These are phyloP conservation scores for Euphorbia tirucalli DNA, from an alignment of 345 rosid species.

Conservation along the genomic window DNA sequence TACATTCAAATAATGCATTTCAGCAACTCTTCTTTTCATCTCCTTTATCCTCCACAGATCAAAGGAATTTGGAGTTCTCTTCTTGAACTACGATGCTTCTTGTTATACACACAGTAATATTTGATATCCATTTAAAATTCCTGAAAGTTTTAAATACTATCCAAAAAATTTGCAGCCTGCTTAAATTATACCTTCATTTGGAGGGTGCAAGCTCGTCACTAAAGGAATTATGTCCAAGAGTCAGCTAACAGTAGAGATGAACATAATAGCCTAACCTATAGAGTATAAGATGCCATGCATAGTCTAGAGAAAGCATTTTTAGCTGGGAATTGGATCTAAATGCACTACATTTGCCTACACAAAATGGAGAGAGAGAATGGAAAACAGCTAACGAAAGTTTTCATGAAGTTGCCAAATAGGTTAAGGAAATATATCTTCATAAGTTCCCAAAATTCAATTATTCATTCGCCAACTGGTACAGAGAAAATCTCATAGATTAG, in stretches of 20 bases:
- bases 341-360: neutral
- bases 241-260: no score
- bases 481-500: neutral
- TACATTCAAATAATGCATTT: neutral
- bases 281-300: neutral
- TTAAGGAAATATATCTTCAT: neutral
- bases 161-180: neutral
- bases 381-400: neutral
- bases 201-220: no score
- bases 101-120: neutral
- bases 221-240: no score
- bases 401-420: neutral
- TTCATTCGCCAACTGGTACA: neutral
- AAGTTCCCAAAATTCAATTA: neutral
- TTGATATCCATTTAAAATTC: neutral
- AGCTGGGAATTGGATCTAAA: neutral
- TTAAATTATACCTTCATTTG: no score
- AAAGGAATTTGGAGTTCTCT: neutral
- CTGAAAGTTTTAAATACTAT: neutral
- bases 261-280: neutral
- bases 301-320: neutral
- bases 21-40: neutral
- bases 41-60: no score
- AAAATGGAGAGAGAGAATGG: neutral
- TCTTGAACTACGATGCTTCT: neutral